Base-by-base conservation (phyloP, 345 rosid species). In the Rhodamnia rubescens region DNA sequence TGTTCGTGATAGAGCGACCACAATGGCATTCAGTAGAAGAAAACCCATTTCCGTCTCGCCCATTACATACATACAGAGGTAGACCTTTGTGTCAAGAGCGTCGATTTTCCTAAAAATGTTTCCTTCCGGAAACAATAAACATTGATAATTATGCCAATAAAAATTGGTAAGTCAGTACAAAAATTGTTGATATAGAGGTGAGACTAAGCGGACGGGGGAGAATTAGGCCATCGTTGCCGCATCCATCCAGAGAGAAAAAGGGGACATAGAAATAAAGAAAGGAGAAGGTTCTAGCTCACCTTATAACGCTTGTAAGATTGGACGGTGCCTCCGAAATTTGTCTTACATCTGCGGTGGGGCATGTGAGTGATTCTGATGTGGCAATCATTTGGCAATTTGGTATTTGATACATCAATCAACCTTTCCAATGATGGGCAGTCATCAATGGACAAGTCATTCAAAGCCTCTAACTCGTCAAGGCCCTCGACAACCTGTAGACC, bases 361-460 rank as follows among this genome's bases (percentile, higher is more conserved):
- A n/a, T n/a, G n/a, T n/a, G n/a, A n/a, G n/a, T n/a, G n/a, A n/a
- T n/a, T n/a, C n/a, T 5, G 44, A 42, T 9, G n/a, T 0, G 0
- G n/a, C 58, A 55, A 22, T 55, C n/a, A 55, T 55, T 26, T 55
- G 59, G 59, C 59, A 9, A 55, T 55, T 55, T 55, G 59, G 59
- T 55, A n/a, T 3, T 42, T 42, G 44, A 42, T 42, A 22, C n/a
- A n/a, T n/a, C n/a, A n/a, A n/a, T 55, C n/a, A 0, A 0, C 0
- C 59, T 0, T 55, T 55, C 26, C n/a, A 22, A 55, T 22, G 5
- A 26, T 55, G n/a, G 6, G n/a, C 59, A 8, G 5, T 9, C 0
- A 0, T 0, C 0, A 22, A 22, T 55, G 4, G 0, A 0, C 24
- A 22, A 8, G 2, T 0, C 0, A 0, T 0, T 11, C n/a, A 55